Conservation (phyloP, 1,139 yeast genomes). For the Suhomyces wounanorum region DNA sequence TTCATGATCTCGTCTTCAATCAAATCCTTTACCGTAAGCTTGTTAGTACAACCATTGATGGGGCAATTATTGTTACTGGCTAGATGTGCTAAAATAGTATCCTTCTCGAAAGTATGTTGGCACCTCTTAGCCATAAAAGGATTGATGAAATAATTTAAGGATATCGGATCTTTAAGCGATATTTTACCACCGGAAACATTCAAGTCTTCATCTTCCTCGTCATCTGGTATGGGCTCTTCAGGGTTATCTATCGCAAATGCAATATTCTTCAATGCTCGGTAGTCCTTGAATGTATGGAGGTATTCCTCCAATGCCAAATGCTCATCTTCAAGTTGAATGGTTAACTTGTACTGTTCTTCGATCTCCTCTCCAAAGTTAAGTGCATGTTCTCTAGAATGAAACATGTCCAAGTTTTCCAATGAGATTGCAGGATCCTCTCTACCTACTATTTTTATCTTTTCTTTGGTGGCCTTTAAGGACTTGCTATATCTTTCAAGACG, state of each 20-base stretch:
- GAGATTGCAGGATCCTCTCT: constrained; percentile 13
- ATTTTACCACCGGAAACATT: constrained; percentile 68
- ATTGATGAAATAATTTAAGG: constrained; percentile 47
- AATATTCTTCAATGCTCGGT: constrained; percentile 29
- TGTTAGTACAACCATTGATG: constrained; percentile 47
- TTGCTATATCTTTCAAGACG: constrained; percentile 6
- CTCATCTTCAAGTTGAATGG: constrained; percentile 5
- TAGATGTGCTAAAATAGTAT: constrained; percentile 39
- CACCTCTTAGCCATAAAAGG: constrained; percentile 60
- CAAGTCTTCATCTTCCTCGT: constrained; percentile 55
- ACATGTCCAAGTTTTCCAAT: constrained; percentile 13
- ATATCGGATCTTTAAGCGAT: constrained; percentile 65
- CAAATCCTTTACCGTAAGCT: constrained; percentile 32
- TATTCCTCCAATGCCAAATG: constrained; percentile 4
- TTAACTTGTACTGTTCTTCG: constrained; percentile 10
- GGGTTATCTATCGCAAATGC: constrained; percentile 38
- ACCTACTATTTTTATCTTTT: constrained; percentile 11
- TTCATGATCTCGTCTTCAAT: constrained; percentile 50
- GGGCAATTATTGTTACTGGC: constrained; percentile 39
- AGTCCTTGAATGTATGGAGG: constrained; percentile 14
- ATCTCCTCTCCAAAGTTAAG: constrained; percentile 17
- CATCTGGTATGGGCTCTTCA: constrained; percentile 42
- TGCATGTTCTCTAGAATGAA: constrained; percentile 10
- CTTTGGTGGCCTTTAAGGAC: constrained; percentile 13
- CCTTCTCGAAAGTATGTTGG: constrained; percentile 60